phyloP scores from a whole-genome alignment of 106 monocot genomes.

The Ottelia alismoides region DNA sequence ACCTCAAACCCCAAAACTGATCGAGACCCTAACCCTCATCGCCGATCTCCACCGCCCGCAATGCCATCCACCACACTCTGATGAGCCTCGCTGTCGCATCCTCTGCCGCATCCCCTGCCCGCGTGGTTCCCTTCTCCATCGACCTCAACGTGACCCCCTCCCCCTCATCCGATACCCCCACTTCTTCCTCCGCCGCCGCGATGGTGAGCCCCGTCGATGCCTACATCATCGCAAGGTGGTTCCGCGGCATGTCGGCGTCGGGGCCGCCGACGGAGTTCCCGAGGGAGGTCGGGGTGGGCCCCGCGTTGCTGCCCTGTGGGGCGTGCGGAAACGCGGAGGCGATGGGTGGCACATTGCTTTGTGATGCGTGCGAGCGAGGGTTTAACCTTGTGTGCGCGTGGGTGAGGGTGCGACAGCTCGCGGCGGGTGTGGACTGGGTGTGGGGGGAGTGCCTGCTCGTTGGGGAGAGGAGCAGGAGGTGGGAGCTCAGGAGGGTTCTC shows the following conservation, averaged over 20 bases:
- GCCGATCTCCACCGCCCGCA: no score
- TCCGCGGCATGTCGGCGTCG: no score
- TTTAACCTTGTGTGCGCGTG: slow-evolving; percentile 60
- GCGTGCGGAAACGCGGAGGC: slow-evolving; percentile 53
- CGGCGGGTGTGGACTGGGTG: slow-evolving; percentile 48
- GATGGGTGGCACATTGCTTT: slow-evolving; percentile 44
- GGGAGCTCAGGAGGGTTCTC: slow-evolving; percentile 40
- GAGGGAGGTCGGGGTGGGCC: slow-evolving; percentile 60
- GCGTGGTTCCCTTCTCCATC: slow-evolving; percentile 15
- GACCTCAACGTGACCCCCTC: slow-evolving; percentile 25
- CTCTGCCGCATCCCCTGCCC: slow-evolving; percentile 1
- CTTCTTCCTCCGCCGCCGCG: no score
- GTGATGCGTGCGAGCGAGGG: slow-evolving; percentile 90
- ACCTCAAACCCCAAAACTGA: no score
- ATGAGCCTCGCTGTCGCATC: no score
- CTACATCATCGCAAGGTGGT: no score
- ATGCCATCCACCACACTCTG: no score
- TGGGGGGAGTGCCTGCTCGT: slow-evolving; percentile 46
- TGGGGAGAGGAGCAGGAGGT: slow-evolving; percentile 41
- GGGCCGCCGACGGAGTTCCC: slow-evolving; percentile 42
- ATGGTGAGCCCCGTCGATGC: no score
- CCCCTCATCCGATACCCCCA: slow-evolving; percentile 6
- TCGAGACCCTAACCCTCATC: no score
- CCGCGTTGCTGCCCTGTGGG: slow-evolving; percentile 20
- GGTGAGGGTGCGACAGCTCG: slow-evolving; percentile 5